Evolutionary conservation across 345 rosid species (phyloP).

Genomic region (Excoecaria agallocha): DNA sequence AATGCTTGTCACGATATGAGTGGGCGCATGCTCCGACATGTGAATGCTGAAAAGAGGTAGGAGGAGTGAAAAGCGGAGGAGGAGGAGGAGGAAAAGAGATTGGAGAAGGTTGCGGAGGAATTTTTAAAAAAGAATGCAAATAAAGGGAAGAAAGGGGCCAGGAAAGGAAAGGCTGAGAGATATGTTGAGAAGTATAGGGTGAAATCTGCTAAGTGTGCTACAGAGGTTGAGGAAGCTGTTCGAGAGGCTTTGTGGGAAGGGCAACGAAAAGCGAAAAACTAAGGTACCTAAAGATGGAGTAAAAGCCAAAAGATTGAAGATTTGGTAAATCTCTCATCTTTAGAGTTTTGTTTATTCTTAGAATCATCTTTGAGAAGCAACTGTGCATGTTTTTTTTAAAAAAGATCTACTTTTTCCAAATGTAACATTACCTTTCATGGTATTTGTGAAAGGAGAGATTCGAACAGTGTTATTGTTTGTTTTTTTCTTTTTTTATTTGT

Average conservation of each 20-base stretch:
- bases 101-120: slow-evolving; percentile 80
- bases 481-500: no score
- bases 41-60: slow-evolving; percentile 87
- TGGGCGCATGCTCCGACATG: slow-evolving; percentile 91
- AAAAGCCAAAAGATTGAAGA: slow-evolving; percentile 55
- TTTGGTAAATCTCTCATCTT: slow-evolving; percentile 45
- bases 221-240: slow-evolving; percentile 76
- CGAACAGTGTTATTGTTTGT: no score
- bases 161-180: slow-evolving; percentile 67
- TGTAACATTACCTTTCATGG: no score
- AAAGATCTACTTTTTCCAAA: no score
- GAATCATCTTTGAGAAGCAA: no score
- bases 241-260: slow-evolving; percentile 51
- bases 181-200: slow-evolving; percentile 66
- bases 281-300: slow-evolving; percentile 17
- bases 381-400: no score
- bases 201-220: slow-evolving; percentile 75
- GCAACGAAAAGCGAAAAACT: slow-evolving; percentile 44
- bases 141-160: slow-evolving; percentile 68
- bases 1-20: slow-evolving; percentile 98
- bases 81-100: slow-evolving; percentile 68
- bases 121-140: slow-evolving; percentile 72
- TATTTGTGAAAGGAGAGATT: no score
- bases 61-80: slow-evolving; percentile 93
- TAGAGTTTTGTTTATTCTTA: neutral